Base-by-base conservation (phyloP, 2,329 filamentous ascomycete genomes). In the Coleophoma cylindrospora region DNA sequence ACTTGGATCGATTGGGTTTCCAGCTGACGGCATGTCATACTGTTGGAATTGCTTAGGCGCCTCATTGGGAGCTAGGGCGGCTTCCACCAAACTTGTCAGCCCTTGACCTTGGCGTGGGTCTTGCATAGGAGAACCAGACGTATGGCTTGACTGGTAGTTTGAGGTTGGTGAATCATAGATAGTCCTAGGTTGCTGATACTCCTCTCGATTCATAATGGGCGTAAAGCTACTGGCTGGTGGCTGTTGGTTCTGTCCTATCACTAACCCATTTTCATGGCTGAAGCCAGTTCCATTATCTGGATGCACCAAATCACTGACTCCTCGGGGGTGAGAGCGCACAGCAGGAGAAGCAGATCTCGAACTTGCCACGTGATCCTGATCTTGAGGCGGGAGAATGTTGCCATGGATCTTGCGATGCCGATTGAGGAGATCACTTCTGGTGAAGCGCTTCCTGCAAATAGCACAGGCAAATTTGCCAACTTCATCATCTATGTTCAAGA, bases 401-500 rank as follows among this genome's bases (percentile, higher is more conserved):
- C 51, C 53, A 48, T 63, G 61, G 45, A 63, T 63, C 5, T 57
- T 54, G 19, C 58, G 57, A 57, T 63, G 61, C 5, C 60, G 54
- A 50, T 61, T 63, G 32, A 64, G 54, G 13, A 64, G 50, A 49
- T 63, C 61, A 45, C 61, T 64, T 48, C 61, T 43, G 4, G 60
- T 63, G 47, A 64, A 63, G 33, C 59, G 53, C 45, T 63, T 64
- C 43, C 51, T 57, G 50, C 61, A 64, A 7, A 62, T 44, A 2
- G 51, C 40, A 40, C 61, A 64, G 9, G 51, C 52, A 50, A 63
- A 63, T 41, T 61, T 63, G 44, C 60, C 61, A 5, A 60, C 52
- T 34, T 62, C 61, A 17, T 63, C 58, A 43, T 63, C 61, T 62
- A n/a, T 19, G 36, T 32, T 15, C 5, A 37, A 19, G 27, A 37